These are phyloP conservation scores for Phanerodontia chrysosporium DNA, from an alignment of 768 basidiomycete species.

Conservation along the genomic window DNA sequence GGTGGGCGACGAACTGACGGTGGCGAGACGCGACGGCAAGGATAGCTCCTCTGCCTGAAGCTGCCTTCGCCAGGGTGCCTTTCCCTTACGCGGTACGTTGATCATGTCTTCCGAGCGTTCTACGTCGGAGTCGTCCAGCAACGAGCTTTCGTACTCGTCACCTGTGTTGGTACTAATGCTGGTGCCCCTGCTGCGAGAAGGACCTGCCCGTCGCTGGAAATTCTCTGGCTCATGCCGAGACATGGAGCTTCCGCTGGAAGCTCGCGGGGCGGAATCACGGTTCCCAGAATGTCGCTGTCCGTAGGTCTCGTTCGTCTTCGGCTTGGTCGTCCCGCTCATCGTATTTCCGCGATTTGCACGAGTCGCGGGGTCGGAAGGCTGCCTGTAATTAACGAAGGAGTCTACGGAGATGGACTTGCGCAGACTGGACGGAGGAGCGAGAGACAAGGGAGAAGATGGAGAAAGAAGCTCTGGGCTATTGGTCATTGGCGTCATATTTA, in stretches of 20 bases:
- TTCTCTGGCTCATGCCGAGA: conserved; percentile 19
- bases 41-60: conserved; percentile 27
- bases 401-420: conserved; percentile 78
- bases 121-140: conserved; percentile 23
- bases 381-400: conserved; percentile 49
- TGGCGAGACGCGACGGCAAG: conserved; percentile 25
- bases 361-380: conserved; percentile 9
- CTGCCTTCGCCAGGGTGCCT: conserved; percentile 21
- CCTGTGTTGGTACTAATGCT: conserved; percentile 46
- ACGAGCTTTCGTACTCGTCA: conserved; percentile 39
- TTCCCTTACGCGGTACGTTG: conserved; percentile 22
- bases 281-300: background rate
- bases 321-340: conserved; percentile 4
- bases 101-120: conserved; percentile 22
- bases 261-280: conserved; percentile 3
- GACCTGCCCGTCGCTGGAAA: conserved; percentile 23
- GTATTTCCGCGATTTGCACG: conserved; percentile 12
- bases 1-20: conserved; percentile 20
- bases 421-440: conserved; percentile 38
- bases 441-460: conserved; percentile 22
- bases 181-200: conserved; percentile 48
- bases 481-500: conserved; percentile 18
- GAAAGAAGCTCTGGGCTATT: conserved; percentile 23
- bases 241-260: conserved; percentile 17
- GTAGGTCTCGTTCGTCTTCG: background rate